These are phyloP conservation scores for Hibiscus tridactylites DNA, from an alignment of 345 rosid species.

Conservation along the genomic window DNA sequence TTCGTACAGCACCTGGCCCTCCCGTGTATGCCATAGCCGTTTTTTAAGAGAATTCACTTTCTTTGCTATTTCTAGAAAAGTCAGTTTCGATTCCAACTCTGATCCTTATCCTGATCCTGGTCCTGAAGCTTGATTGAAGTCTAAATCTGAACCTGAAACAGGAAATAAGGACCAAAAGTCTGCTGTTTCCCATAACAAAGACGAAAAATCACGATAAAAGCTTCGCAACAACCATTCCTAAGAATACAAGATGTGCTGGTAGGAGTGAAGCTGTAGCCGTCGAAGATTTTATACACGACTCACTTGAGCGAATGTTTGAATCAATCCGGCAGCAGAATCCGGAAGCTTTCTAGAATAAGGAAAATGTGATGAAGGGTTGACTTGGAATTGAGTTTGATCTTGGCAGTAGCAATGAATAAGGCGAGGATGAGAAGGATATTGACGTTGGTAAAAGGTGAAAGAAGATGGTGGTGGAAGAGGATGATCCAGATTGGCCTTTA, in stretches of 20 bases:
- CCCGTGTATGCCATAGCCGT: background rate
- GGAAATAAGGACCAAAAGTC: conserved; percentile 12
- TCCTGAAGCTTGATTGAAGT: conserved; percentile 8
- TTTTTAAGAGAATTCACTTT: conserved; percentile 14
- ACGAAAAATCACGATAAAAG: conserved; percentile 11
- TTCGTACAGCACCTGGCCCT: background rate
- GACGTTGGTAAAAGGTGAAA: conserved; percentile 17
- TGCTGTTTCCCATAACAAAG: conserved; percentile 15
- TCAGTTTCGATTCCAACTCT: conserved; percentile 19
- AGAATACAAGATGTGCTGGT: conserved; percentile 60
- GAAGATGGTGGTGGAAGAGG: conserved; percentile 72
- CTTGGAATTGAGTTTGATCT: conserved; percentile 22
- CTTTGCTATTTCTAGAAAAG: conserved; percentile 34
- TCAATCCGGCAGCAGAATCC: conserved; percentile 53
- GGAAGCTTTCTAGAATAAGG: conserved; percentile 38
- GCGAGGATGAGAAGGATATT: conserved; percentile 14
- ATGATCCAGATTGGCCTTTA: conserved; percentile 74
- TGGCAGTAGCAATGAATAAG: conserved; percentile 4
- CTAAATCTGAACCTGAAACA: conserved; percentile 16
- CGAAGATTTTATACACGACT: conserved; percentile 61
- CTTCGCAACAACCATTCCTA: conserved; percentile 39
- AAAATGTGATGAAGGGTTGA: conserved; percentile 40
- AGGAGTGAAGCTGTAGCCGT: conserved; percentile 73
- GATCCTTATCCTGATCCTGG: conserved; percentile 4
- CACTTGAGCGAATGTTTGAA: conserved; percentile 57